phyloP scores from a whole-genome alignment of 2,329 filamentous ascomycete species.

The Cordyceps cateniannulata region DNA sequence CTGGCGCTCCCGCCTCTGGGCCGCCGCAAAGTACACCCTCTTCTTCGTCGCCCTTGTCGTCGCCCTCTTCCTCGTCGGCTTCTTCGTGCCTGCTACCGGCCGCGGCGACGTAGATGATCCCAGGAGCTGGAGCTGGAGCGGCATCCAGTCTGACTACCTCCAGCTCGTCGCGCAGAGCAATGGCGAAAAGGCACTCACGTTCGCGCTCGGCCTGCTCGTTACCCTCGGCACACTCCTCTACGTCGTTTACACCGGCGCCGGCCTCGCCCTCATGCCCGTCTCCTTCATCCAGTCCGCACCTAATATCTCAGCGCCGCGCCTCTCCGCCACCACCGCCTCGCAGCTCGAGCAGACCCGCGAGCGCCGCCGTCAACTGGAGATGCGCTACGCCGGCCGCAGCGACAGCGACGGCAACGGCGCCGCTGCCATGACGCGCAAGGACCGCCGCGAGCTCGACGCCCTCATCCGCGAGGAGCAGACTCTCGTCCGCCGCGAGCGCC shows the following conservation, averaged over 20 bases:
- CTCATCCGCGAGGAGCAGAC: conserved; percentile 88
- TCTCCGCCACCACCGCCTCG: conserved; percentile 69
- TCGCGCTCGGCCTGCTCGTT: conserved; percentile 81
- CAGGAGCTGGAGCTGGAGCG: conserved; percentile 43
- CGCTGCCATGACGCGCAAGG: conserved; percentile 63
- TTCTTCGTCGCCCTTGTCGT: conserved; percentile 75
- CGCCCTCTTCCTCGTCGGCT: conserved; percentile 82
- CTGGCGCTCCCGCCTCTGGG: conserved; percentile 63
- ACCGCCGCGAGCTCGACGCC: conserved; percentile 80
- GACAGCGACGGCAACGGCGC: conserved; percentile 45
- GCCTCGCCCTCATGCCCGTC: conserved; percentile 81
- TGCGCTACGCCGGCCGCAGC: conserved; percentile 69
- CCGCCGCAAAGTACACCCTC: conserved; percentile 86
- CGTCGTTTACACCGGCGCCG: conserved; percentile 79
- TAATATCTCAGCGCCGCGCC: conserved; percentile 72
- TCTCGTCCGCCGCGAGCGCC: conserved; percentile 77
- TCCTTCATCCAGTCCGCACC: conserved; percentile 90
- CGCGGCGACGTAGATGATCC: conserved; percentile 54
- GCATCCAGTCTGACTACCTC: conserved; percentile 88
- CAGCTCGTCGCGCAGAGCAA: conserved; percentile 70
- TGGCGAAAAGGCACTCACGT: conserved; percentile 87
- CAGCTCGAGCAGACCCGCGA: conserved; percentile 85
- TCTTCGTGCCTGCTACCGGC: conserved; percentile 81
- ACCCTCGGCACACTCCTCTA: conserved; percentile 83
- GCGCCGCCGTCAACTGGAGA: conserved; percentile 83